Percentiles rank a stretch among this genome's conserved stretches.
phyloP scores from a whole-genome alignment of 306 rosid genomes.

The Oxytropis ochrocephala region DNA sequence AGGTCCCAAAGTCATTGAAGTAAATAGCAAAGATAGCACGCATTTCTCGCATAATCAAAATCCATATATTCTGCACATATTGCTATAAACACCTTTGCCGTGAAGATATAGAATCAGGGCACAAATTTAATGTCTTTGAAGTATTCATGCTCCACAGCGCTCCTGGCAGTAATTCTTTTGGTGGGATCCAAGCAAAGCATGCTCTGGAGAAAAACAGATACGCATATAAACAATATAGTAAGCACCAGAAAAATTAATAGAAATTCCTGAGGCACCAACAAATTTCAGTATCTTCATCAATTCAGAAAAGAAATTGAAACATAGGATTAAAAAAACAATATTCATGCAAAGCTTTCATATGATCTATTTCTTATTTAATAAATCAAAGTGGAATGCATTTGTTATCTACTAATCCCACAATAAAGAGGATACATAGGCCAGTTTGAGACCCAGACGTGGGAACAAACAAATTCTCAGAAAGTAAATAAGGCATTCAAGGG shows the following conservation, averaged over 20 bases:
- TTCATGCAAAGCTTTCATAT: background rate
- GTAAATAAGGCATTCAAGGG: background rate
- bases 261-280: background rate
- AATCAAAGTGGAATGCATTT: background rate
- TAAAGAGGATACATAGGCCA: background rate
- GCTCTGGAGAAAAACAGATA: conserved; percentile 46
- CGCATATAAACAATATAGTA: background rate
- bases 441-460: background rate
- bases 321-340: background rate
- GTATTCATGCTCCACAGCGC: conserved; percentile 94
- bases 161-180: conserved; percentile 88
- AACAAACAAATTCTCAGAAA: background rate
- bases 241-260: background rate
- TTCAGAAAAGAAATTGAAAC: background rate
- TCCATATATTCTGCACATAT: conserved; percentile 54
- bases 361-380: background rate
- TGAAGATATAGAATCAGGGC: conserved; percentile 46
- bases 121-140: conserved; percentile 86
- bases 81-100: conserved; percentile 54
- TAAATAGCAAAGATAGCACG: conserved; percentile 37
- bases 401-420: background rate
- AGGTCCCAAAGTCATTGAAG: conserved; percentile 4
- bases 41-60: conserved; percentile 54
- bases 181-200: conserved; percentile 98
- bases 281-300: background rate